Evolutionary conservation across 306 rosid species (phyloP).

Genomic region (Lupinus albus): DNA sequence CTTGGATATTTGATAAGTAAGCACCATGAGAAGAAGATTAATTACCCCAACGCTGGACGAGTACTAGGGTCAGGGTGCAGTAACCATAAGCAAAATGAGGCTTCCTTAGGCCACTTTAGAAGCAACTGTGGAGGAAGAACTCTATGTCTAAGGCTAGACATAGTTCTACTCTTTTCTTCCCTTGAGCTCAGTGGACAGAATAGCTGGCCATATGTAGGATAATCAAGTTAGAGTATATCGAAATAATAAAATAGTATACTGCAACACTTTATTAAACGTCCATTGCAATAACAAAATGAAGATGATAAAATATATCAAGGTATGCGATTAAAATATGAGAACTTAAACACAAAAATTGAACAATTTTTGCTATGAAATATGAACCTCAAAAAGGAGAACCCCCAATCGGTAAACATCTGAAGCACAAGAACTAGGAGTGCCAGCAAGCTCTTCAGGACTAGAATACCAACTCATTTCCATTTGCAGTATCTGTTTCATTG

Average conservation of each 20-base stretch:
- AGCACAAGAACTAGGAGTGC: constrained; percentile 69
- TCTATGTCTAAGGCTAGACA: constrained; percentile 94
- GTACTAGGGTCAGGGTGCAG: constrained; percentile 89
- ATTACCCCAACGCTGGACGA: constrained; percentile 84
- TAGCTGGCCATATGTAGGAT: constrained; percentile 62
- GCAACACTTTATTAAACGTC: constrained; percentile 23
- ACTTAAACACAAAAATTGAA: constrained; percentile 21
- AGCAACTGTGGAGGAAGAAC: constrained; percentile 99
- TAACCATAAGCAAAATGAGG: constrained; percentile 93
- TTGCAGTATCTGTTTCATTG: constrained; percentile 82
- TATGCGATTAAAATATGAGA: constrained; percentile 35
- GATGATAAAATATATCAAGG: constrained; percentile 31
- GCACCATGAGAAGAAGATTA: constrained; percentile 28
- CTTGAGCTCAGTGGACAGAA: constrained; percentile 85
- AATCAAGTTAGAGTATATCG: constrained; percentile 45
- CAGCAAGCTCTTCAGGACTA: constrained; percentile 84
- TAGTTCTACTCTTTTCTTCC: constrained; percentile 84
- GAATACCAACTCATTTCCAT: constrained; percentile 91
- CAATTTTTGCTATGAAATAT: constrained; percentile 18
- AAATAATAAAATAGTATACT: constrained; percentile 22
- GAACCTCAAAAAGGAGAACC: constrained; percentile 92
- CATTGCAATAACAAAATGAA: constrained; percentile 30
- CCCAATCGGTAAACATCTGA: constrained; percentile 88
- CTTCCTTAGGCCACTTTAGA: constrained; percentile 96
- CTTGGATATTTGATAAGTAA: constrained; percentile 23